Evolutionary conservation across 2,329 filamentous ascomycete species (phyloP).

Genomic region (Catunica adiposa): DNA sequence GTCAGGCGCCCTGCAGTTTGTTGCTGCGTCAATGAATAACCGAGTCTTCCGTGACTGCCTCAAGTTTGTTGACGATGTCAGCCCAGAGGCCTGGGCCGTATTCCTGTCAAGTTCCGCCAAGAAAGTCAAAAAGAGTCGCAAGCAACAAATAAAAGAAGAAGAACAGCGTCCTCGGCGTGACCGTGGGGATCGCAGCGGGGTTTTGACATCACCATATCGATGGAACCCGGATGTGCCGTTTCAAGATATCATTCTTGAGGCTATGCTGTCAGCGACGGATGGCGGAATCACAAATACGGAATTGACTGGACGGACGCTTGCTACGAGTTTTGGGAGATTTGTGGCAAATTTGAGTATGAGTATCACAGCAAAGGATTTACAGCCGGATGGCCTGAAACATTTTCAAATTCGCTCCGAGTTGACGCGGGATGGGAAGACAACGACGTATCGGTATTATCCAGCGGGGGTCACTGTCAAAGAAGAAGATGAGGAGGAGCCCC

Average conservation of each 20-base stretch:
- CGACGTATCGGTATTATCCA: slow-evolving; percentile 15
- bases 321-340: slow-evolving; percentile 23
- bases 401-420: slow-evolving; percentile 21
- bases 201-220: neutral
- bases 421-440: slow-evolving; percentile 14
- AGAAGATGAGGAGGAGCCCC: neutral
- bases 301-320: slow-evolving; percentile 22
- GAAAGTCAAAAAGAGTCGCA: slow-evolving; percentile 13
- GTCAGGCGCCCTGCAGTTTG: slow-evolving; percentile 38
- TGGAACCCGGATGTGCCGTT: slow-evolving; percentile 14
- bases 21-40: slow-evolving; percentile 36
- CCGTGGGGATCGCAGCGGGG: neutral
- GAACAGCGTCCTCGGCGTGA: slow-evolving; percentile 1
- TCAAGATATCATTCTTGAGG: slow-evolving; percentile 21
- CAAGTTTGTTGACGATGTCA: slow-evolving; percentile 40
- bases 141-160: slow-evolving; percentile 13
- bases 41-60: slow-evolving; percentile 46
- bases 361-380: slow-evolving; percentile 20
- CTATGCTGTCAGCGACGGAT: slow-evolving; percentile 20
- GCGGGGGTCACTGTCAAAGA: neutral
- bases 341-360: slow-evolving; percentile 17
- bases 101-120: slow-evolving; percentile 23
- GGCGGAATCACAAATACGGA: slow-evolving; percentile 23
- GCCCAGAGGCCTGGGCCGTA: slow-evolving; percentile 37
- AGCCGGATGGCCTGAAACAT: slow-evolving; percentile 25